Evolutionary conservation across 1,284 basidiomycete species (phyloP), one percentile per base, ranked within the genome.

Genomic region (Gymnopus androsaceus): DNA sequence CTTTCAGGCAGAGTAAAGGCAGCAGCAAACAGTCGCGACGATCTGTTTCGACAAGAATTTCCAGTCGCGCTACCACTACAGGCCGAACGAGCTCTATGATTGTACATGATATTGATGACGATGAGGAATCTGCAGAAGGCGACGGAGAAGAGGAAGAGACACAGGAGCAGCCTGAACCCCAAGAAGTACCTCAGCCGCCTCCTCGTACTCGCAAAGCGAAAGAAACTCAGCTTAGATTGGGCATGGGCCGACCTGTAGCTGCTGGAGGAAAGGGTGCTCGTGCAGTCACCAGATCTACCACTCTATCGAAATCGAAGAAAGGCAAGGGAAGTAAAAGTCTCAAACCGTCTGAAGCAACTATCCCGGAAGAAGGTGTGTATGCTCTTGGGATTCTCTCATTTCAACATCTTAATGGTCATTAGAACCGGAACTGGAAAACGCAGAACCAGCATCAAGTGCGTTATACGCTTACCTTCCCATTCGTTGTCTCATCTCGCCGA

Each of bases 181-280:
- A 65, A 15, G 63, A 62, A 31, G 64, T 69, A 28, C 60, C 66
- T 19, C 50, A 63, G 40, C 66, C 72, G 3, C 38, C 30, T 31
- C 38, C 74, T 36, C 79, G 84, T 12, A 81, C 79, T 19, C 77
- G 85, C 57, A 89, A 88, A 64, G 84, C 86, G 3, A 88, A 85
- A 66, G 85, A 88, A 50, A 78, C 81, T 4, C 88, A 90, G 65
- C 80, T 77, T 48, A 76, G 76, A 59, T 74, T 91, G 21, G 89
- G 89, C 51, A 82, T 90, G n/a, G 88, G 89, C 3, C 77, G 84
- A 60, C 89, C 89, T 8, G 73, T 74, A 6, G 72, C 74, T 23
- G 84, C 79, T 33, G 88, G 86, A 27, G 87, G 85, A 28, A 71
- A 72, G 19, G 87, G 87, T 19, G 77, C 87, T 28, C 78, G 88